Conservation (phyloP, 1,284 basidiomycete species). For the Phylloporus sp. region DNA sequence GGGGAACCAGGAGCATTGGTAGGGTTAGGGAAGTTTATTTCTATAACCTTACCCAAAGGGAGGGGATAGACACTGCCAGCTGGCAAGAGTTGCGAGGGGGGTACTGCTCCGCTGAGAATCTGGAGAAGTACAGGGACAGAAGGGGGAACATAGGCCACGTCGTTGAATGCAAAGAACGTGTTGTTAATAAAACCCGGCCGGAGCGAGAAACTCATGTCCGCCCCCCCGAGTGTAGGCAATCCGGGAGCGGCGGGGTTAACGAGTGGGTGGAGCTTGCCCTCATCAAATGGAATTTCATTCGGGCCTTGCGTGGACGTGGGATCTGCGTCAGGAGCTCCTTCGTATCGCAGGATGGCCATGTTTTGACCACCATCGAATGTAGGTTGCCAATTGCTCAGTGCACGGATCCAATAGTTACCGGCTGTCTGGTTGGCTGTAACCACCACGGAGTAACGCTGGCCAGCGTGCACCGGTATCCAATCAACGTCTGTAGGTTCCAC, state of each 20-base stretch:
- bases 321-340: slow-evolving; percentile 46
- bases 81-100: slow-evolving; percentile 34
- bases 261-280: slow-evolving; percentile 40
- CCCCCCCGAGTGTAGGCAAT: slow-evolving; percentile 29
- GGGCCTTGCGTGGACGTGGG: slow-evolving; percentile 43
- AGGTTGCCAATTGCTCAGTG: slow-evolving; percentile 8
- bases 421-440: slow-evolving; percentile 36
- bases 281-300: slow-evolving; percentile 32
- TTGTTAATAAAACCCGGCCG: slow-evolving; percentile 5
- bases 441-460: slow-evolving; percentile 44
- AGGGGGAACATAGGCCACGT: slow-evolving; percentile 25
- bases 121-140: slow-evolving; percentile 40
- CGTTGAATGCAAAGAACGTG: slow-evolving; percentile 13
- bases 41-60: slow-evolving; percentile 36
- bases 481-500: slow-evolving; percentile 46
- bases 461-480: slow-evolving; percentile 42
- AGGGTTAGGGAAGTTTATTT: slow-evolving; percentile 36
- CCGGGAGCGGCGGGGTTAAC: slow-evolving; percentile 39
- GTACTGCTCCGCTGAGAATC: slow-evolving; percentile 41
- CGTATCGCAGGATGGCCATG: slow-evolving; percentile 58
- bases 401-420: slow-evolving; percentile 53
- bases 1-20: slow-evolving; percentile 34
- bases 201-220: slow-evolving; percentile 32
- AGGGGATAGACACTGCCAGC: slow-evolving; percentile 38
- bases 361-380: slow-evolving; percentile 45